A percentile compares a stretch with the other conserved stretches of the same genome.
Evolutionary conservation across 1,284 basidiomycete genomes (phyloP).

Genomic region (Leccinum pachyderme): DNA sequence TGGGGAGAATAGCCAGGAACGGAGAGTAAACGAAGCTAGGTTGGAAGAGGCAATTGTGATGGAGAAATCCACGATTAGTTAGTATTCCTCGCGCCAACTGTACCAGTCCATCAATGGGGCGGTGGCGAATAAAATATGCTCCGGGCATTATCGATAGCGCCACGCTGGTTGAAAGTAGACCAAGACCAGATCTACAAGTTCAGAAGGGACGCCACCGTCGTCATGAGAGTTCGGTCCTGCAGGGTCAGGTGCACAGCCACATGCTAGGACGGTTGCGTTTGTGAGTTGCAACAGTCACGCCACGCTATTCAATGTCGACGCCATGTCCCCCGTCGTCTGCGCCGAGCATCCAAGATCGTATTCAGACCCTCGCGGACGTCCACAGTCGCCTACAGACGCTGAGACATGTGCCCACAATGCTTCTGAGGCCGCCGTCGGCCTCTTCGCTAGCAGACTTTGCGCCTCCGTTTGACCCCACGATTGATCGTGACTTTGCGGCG

Average conservation of each 20-base stretch:
- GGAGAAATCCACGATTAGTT: constrained; percentile 5
- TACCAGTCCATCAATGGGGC: constrained; percentile 5
- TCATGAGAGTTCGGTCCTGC: background rate
- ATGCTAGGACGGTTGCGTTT: background rate
- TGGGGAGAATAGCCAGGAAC: constrained; percentile 8
- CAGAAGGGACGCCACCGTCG: constrained; percentile 5
- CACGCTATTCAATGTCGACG: background rate
- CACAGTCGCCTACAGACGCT: constrained; percentile 43
- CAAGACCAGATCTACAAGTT: background rate
- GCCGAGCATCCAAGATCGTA: constrained; percentile 39
- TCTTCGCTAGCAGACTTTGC: constrained; percentile 27
- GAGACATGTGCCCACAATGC: constrained; percentile 42
- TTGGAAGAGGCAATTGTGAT: constrained; percentile 4
- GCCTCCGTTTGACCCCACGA: constrained; percentile 28
- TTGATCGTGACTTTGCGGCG: constrained; percentile 31
- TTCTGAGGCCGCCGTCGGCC: constrained; percentile 37
- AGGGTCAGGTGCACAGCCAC: constrained; percentile 21
- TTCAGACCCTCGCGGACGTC: constrained; percentile 47
- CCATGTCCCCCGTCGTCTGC: background rate
- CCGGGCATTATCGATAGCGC: constrained; percentile 9
- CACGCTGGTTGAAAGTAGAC: constrained; percentile 5
- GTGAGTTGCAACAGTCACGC: no score
- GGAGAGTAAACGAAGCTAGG: background rate
- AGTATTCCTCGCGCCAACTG: background rate
- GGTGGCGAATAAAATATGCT: constrained; percentile 2